Conservation (phyloP, 306 rosid species). For the Carpinus fangiana region DNA sequence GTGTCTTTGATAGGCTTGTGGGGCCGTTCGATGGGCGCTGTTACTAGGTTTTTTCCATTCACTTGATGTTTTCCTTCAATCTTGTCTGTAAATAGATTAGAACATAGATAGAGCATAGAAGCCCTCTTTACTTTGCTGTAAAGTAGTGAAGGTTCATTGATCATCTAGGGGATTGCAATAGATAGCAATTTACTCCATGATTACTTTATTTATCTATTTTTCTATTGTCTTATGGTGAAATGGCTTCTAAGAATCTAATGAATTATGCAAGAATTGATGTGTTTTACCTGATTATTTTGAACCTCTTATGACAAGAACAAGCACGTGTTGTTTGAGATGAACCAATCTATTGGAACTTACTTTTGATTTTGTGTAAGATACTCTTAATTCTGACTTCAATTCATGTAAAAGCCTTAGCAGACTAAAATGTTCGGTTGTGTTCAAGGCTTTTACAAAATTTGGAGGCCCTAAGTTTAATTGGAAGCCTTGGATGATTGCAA, state of each 20-base stretch:
- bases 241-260: conserved; percentile 11
- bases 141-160: conserved; percentile 3
- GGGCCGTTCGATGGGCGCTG: conserved; percentile 99
- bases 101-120: background rate
- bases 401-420: background rate
- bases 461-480: background rate
- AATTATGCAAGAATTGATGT: background rate
- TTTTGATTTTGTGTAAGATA: background rate
- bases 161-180: conserved; percentile 7
- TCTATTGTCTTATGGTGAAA: background rate
- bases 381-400: background rate
- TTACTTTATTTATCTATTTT: conserved; percentile 6
- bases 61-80: conserved; percentile 26
- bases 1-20: conserved; percentile 96
- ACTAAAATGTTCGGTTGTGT: background rate
- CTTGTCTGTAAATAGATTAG: conserved; percentile 12
- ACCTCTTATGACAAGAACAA: background rate
- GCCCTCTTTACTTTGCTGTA: background rate
- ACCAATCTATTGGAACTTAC: background rate
- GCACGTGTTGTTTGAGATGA: conserved; percentile 3
- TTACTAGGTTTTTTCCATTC: conserved; percentile 65
- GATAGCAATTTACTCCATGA: conserved; percentile 6
- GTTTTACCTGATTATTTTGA: background rate
- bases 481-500: background rate
- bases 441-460: background rate